Conservation (phyloP, 2,329 filamentous ascomycete species). For the Claviceps maximensis region DNA sequence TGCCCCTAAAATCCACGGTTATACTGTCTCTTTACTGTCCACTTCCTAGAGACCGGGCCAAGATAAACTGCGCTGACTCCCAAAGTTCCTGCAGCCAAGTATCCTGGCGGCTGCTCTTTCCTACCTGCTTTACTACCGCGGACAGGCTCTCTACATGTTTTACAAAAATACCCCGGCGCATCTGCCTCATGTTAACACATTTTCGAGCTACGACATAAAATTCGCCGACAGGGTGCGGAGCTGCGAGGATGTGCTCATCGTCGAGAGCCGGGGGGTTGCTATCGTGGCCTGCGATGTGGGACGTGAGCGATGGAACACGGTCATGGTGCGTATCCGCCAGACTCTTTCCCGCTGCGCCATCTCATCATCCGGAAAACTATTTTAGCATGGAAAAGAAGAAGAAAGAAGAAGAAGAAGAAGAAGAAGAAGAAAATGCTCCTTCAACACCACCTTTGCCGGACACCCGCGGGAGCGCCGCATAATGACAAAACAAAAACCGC, state of each 20-base stretch:
- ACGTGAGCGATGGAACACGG: constrained; percentile 27
- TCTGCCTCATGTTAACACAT: constrained; percentile 16
- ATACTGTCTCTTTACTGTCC: too few species aligned
- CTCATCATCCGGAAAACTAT: not conserved
- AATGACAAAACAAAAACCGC: not conserved
- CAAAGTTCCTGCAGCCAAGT: constrained; percentile 11
- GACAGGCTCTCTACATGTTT: constrained; percentile 10
- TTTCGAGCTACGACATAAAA: constrained; percentile 17
- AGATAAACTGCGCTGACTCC: constrained; percentile 12
- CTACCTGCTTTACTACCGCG: constrained; percentile 8
- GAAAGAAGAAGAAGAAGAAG: not conserved
- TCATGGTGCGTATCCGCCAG: constrained; percentile 19
- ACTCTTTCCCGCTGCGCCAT: not conserved
- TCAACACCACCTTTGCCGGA: too few species aligned
- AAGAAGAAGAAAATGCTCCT: too few species aligned
- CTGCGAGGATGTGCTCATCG: constrained; percentile 26
- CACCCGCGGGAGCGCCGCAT: not conserved
- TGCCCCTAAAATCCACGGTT: not conserved
- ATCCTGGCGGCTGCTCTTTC: constrained; percentile 6
- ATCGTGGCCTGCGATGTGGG: constrained; percentile 26
- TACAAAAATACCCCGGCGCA: constrained; percentile 18
- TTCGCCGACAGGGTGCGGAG: constrained; percentile 24
- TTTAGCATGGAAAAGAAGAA: too few species aligned
- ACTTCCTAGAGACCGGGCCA: not conserved
- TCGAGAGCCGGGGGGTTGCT: constrained; percentile 22